A percentile compares a stretch with the other conserved stretches of the same genome.
Conservation (phyloP, 495 filamentous ascomycete species). For the Xylaria castorea region DNA sequence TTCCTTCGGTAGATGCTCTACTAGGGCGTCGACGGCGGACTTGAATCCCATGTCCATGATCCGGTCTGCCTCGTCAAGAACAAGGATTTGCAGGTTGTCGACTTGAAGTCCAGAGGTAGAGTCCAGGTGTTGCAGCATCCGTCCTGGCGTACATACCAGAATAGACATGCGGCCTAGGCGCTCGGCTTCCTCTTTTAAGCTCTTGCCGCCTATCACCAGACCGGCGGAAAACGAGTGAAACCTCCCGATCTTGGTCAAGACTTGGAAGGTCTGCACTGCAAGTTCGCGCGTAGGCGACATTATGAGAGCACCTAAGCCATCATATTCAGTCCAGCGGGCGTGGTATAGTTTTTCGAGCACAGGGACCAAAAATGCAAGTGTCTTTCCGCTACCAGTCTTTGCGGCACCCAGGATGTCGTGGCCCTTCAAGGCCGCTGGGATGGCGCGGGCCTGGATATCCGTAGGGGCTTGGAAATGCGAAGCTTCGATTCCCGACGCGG, state of each 20-base stretch:
- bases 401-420: conserved; percentile 92
- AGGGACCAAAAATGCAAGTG: conserved; percentile 89
- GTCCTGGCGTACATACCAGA: conserved; percentile 91
- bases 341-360: conserved; percentile 95
- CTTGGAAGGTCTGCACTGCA: conserved; percentile 96
- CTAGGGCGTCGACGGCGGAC: conserved; percentile 85
- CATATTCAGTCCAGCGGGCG: conserved; percentile 84
- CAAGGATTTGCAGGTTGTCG: conserved; percentile 88
- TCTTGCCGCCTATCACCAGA: conserved; percentile 94
- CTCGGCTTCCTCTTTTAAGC: conserved; percentile 84
- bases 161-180: conserved; percentile 95
- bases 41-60: conserved; percentile 99
- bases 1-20: conserved; percentile 86
- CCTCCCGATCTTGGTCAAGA: conserved; percentile 86
- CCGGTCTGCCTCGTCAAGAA: conserved; percentile 94
- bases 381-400: conserved; percentile 97
- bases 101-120: conserved; percentile 92
- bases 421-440: conserved; percentile 85
- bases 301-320: conserved; percentile 91
- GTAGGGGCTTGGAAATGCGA: conserved; percentile 90
- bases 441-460: conserved; percentile 87
- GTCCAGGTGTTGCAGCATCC: conserved; percentile 95
- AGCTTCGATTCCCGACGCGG: conserved; percentile 77
- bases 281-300: conserved; percentile 94
- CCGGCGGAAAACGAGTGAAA: conserved; percentile 93